Evolutionary conservation across 1,139 yeast species (phyloP).

Genomic region (Oligophagozyma castellii): DNA sequence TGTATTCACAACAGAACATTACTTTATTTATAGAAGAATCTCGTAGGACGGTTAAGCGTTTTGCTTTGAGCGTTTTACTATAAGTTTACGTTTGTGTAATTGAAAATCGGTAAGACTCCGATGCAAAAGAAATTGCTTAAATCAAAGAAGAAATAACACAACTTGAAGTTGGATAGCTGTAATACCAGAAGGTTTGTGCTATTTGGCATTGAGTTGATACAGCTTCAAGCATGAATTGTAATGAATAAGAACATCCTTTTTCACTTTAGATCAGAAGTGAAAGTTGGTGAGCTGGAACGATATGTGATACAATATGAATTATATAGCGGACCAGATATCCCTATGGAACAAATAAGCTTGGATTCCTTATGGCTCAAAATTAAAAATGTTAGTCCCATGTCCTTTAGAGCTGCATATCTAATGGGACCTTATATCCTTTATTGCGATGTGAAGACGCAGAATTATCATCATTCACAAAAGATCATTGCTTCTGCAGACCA

Average conservation of each 20-base stretch:
- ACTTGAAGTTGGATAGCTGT: too few relatives aligned
- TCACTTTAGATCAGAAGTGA: conserved; percentile 29
- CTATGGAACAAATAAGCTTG: conserved; percentile 10
- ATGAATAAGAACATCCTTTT: conserved; percentile 22
- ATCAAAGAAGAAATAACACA: too few relatives aligned
- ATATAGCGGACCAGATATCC: conserved; percentile 15
- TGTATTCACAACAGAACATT: too few relatives aligned
- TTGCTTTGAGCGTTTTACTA: too few relatives aligned
- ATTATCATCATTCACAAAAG: conserved; percentile 45
- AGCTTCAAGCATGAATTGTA: too few relatives aligned
- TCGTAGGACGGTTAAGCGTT: too few relatives aligned
- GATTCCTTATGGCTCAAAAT: conserved; percentile 48
- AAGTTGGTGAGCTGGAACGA: conserved; percentile 44
- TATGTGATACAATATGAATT: conserved; percentile 33
- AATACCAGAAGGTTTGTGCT: too few relatives aligned
- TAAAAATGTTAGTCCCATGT: conserved; percentile 56
- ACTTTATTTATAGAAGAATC: too few relatives aligned
- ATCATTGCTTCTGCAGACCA: conserved; percentile 56
- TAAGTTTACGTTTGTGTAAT: too few relatives aligned
- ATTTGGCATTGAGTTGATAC: too few relatives aligned
- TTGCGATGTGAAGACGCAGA: conserved; percentile 59
- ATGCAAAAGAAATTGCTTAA: too few relatives aligned
- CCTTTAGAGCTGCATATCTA: conserved; percentile 73
- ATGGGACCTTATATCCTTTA: conserved; percentile 81
- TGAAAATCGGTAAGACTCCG: too few relatives aligned